These are phyloP conservation scores for Sporothrix variecibatus DNA, from an alignment of 2,329 filamentous ascomycete genomes.

Conservation along the genomic window DNA sequence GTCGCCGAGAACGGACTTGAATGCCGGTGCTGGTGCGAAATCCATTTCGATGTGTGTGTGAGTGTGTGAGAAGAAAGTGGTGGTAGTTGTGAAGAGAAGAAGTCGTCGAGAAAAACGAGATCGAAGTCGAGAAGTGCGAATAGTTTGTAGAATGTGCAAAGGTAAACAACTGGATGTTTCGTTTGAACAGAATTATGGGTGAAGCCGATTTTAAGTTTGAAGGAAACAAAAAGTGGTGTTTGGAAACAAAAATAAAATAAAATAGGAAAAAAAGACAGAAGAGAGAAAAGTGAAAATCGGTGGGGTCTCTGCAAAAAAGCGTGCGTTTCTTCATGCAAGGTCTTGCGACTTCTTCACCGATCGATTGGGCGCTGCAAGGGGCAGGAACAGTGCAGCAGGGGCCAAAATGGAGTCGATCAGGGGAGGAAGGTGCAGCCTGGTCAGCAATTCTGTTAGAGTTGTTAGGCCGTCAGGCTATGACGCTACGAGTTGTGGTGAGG, in stretches of 20 bases:
- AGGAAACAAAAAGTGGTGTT: neutral
- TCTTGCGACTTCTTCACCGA: conserved; percentile 13
- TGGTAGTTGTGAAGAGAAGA: neutral
- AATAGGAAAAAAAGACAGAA: neutral
- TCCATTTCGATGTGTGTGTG: conserved; percentile 22
- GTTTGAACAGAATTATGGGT: neutral
- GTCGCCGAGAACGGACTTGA: conserved; percentile 54
- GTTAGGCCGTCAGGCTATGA: conserved; percentile 1
- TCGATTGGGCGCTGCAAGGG: neutral
- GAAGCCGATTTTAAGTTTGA: conserved; percentile 8
- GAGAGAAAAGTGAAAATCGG: neutral
- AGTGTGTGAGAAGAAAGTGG: neutral
- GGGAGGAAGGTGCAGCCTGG: neutral
- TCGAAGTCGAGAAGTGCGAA: neutral
- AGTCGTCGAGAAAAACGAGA: neutral
- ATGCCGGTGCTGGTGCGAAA: conserved; percentile 11
- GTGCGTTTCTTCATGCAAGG: conserved; percentile 12
- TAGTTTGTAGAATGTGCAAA: neutral
- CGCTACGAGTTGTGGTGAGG: neutral
- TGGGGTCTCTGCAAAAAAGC: neutral
- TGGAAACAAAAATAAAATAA: neutral
- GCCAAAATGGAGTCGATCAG: neutral
- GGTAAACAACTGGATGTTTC: neutral
- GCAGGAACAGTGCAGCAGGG: neutral
- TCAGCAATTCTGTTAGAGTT: no score